A percentile compares a stretch with the other conserved stretches of the same genome.
phyloP scores from a whole-genome alignment of 352 stramenopile genomes.

The Pilasporangium apinafurcum region DNA sequence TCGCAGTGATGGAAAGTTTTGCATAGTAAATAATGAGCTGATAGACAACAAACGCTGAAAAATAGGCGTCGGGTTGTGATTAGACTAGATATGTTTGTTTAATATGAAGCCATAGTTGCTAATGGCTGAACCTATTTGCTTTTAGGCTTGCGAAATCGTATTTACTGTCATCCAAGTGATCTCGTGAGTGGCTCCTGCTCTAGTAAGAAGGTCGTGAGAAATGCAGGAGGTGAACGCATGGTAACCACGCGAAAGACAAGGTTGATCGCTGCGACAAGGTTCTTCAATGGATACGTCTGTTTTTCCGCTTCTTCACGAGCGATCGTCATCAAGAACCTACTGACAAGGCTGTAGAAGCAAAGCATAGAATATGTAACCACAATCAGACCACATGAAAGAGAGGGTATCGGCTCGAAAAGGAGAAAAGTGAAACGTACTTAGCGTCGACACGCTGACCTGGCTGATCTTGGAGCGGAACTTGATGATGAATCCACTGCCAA shows the following conservation, averaged over 20 bases:
- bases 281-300: constrained; percentile 12
- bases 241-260: constrained; percentile 58
- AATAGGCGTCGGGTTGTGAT: neutral
- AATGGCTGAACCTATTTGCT: too few relatives aligned
- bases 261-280: constrained; percentile 38
- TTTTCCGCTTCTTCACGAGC: constrained; percentile 17
- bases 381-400: too few relatives aligned
- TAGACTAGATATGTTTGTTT: neutral
- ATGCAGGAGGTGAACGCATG: constrained; percentile 42
- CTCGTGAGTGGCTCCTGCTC: constrained; percentile 48
- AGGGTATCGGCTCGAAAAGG: neutral
- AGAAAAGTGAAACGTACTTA: constrained; percentile 13
- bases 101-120: too few relatives aligned
- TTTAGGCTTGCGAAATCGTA: neutral
- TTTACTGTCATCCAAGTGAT: constrained; percentile 14
- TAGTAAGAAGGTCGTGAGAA: constrained; percentile 67
- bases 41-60: neutral
- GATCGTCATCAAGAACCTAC: constrained; percentile 33
- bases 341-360: constrained; percentile 28
- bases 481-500: constrained; percentile 80
- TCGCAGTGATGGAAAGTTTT: constrained; percentile 69
- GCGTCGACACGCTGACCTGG: constrained; percentile 21
- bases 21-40: constrained; percentile 15
- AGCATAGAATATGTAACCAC: neutral
- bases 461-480: constrained; percentile 25